Percentiles rank a stretch among this genome's conserved stretches.
phyloP scores from a whole-genome alignment of 495 filamentous ascomycete genomes.

The Aspergillus nanangensis region DNA sequence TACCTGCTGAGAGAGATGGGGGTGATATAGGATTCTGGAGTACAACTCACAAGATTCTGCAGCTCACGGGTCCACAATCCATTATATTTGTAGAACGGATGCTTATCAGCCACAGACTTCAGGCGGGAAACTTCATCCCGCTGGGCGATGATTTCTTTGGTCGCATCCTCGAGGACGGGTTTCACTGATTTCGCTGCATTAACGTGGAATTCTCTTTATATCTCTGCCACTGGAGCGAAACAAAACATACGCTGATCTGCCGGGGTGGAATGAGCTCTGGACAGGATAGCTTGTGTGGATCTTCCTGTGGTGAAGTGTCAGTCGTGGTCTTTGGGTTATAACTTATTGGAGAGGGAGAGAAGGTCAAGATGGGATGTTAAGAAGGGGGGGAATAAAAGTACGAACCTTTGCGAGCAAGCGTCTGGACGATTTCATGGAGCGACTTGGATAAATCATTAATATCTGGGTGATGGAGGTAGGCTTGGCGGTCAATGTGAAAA shows the following conservation, averaged over 20 bases:
- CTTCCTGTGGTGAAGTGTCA: conserved; percentile 33
- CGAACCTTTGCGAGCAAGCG: conserved; percentile 66
- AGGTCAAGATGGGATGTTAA: no score
- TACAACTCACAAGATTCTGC: conserved; percentile 63
- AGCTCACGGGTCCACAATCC: conserved; percentile 75
- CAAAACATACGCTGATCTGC: conserved; percentile 62
- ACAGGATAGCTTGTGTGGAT: conserved; percentile 72
- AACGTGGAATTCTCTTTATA: background rate
- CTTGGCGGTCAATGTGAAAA: conserved; percentile 10
- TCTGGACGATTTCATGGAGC: conserved; percentile 73
- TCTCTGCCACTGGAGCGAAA: background rate
- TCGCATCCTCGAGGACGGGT: conserved; percentile 39
- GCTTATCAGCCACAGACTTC: conserved; percentile 64
- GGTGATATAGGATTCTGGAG: background rate
- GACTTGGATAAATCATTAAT: no score
- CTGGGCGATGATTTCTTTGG: conserved; percentile 37
- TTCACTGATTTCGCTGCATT: conserved; percentile 37
- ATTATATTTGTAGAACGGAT: conserved; percentile 97
- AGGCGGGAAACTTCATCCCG: conserved; percentile 49
- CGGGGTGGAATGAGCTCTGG: conserved; percentile 85
- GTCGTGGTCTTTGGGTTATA: no score
- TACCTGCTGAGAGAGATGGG: no score
- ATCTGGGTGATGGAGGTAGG: no score
- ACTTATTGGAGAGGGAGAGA: no score
- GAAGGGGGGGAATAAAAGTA: background rate